Base-by-base conservation (phyloP, 2,329 filamentous ascomycete genomes). In the Exophiala alcalophila region DNA sequence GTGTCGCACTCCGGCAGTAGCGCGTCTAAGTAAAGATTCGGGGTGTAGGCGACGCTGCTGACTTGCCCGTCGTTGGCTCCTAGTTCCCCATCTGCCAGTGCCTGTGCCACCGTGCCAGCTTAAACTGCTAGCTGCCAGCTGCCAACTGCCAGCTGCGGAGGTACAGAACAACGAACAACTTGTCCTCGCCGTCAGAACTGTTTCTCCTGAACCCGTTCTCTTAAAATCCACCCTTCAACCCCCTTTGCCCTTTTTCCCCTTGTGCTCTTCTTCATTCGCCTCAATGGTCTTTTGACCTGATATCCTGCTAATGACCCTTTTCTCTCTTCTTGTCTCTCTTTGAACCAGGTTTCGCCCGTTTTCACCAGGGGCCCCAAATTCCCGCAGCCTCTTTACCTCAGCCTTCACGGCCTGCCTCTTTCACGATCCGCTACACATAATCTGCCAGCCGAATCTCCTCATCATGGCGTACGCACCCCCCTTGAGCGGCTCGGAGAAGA, bases 281-380 rank as follows among this genome's bases (percentile, higher is more conserved):
- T 47, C 24, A 24, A 41, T 43, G 43, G 40, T 47, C 52, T 37
- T 45, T 49, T 57, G 54, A 55, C 61, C 61, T n/a, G n/a, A n/a
- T n/a, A n/a, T n/a, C n/a, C n/a, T 59, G 54, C 65, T 65, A 64
- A 62, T 59, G 55, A 52, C 36, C 59, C 52, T 50, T 56, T 40
- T 57, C 46, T 57, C 55, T 28, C 50, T 59, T 58, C 53, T 50
- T 49, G 57, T 63, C 65, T 59, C 59, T 67, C 63, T 57, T 49
- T 49, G 37, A 46, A 25, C 38, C 35, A 28, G n/a, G 9, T 34
- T 46, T 32, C 42, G 36, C 38, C n/a, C 38, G 39, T 25, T 36
- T 20, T 7, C 21, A 14, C 8, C 20, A 26, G 41, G 41, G 41
- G 32, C 14, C 25, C 3, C 16, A 18, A 32, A n/a, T 23, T 32